Evolutionary conservation across 2,329 filamentous ascomycete species (phyloP), one percentile per base, ranked within the genome.

Genomic region (Fusarium nelsonii): DNA sequence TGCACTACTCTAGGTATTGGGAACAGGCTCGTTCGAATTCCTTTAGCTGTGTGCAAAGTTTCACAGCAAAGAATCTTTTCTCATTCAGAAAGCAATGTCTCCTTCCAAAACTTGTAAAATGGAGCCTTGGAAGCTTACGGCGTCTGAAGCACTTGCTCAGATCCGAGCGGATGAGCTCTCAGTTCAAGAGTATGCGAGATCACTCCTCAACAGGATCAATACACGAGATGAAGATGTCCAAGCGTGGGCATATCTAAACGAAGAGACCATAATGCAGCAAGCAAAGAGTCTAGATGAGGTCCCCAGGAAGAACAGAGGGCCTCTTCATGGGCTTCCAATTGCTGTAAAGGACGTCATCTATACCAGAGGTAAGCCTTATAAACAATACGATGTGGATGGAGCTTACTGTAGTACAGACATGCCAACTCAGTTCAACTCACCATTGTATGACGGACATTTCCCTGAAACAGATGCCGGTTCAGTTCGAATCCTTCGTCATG

Each of bases 301-400:
- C 2, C 84, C 86, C 0, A 56, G 63, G 2, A 78, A 81, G 6
- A 71, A 84, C 43, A 79, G 88, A 55, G 87, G 87, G 0, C 85
- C 84, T 0, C 77, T 90, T 1, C 87, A 89, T 71, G 88, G 88
- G 2, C 76, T 90, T 6, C 82, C 85, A 0, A 78, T 90, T 15
- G 88, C 81, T 1, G 81, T 90, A 2, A 90, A 90, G 71, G 88
- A 90, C 78, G 81, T 90, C 18, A 87, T 89, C 65, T 83, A 81
- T 71, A 89, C 84, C 0, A 86, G 85, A 73, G 84, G 84, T 83
- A 44, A 46, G 43, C 36, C 20, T 46, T 20, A 16, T 15, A n/a
- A 33, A 12, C 18, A 8, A 9, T 15, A 20, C 15, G 34, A 23
- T 20, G 15, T 33, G 18, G 16, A 37, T 14, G 33, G 32, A 64